Conservation (phyloP, 257 asterid species). For the Nicotiana otophora region DNA sequence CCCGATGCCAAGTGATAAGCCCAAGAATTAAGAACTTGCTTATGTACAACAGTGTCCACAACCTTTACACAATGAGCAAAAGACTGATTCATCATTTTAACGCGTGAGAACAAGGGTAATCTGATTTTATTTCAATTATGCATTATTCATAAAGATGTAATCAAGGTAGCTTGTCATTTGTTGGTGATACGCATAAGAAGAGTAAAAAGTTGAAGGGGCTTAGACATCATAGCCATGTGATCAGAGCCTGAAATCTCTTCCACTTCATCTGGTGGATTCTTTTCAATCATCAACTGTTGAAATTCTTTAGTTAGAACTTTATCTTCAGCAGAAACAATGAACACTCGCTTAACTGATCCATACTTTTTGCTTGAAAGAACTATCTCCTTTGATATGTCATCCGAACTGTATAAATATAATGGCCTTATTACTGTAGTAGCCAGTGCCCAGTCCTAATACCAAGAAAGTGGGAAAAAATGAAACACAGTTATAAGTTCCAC, state of each 20-base stretch:
- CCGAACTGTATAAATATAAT: neutral
- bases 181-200: slow-evolving; percentile 16
- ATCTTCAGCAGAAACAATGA: slow-evolving; percentile 17
- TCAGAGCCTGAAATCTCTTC: slow-evolving; percentile 25
- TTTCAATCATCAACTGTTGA: slow-evolving; percentile 24
- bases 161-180: neutral
- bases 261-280: slow-evolving; percentile 36
- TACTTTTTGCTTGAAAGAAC: slow-evolving; percentile 6
- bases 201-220: slow-evolving; percentile 23
- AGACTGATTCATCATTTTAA: neutral
- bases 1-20: neutral
- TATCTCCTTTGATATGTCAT: slow-evolving; percentile 14
- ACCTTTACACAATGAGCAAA: neutral
- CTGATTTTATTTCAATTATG: neutral
- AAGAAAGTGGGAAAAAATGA: neutral
- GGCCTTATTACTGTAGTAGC: slow-evolving; percentile 24
- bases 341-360: slow-evolving; percentile 23
- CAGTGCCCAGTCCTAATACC: slow-evolving; percentile 27
- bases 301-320: slow-evolving; percentile 2
- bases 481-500: too few relatives aligned
- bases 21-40: neutral
- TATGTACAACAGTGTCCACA: neutral
- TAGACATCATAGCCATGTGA: slow-evolving; percentile 37
- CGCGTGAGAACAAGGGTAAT: neutral
- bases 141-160: neutral